These are phyloP conservation scores for Bolboschoenus planiculmis DNA, from an alignment of 176 grass and related monocot genomes.

Conservation along the genomic window DNA sequence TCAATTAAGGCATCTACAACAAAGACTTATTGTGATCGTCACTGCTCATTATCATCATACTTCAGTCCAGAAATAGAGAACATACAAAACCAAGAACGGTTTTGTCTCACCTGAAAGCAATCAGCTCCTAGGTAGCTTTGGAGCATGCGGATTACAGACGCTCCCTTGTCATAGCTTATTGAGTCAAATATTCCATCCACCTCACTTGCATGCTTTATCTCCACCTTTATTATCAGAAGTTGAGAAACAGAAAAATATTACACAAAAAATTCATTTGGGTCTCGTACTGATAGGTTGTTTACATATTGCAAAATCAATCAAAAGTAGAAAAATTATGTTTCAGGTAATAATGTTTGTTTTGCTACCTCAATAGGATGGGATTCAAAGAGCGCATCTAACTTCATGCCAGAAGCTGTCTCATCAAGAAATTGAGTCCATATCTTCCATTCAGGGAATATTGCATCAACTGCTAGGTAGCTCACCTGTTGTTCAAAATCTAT, in stretches of 20 bases:
- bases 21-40: not conserved
- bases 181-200: constrained; percentile 81
- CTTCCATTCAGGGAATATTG: constrained; percentile 83
- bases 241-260: constrained; percentile 9
- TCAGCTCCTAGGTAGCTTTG: constrained; percentile 83
- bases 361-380: constrained; percentile 98
- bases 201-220: constrained; percentile 77
- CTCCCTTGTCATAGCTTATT: constrained; percentile 83
- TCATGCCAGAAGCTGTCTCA: constrained; percentile 61
- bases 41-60: not conserved
- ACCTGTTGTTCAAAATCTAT: constrained; percentile 39
- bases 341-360: not conserved
- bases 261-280: not conserved
- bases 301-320: not conserved
- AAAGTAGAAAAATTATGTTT: not conserved
- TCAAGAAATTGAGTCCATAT: constrained; percentile 97
- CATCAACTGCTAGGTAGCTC: constrained; percentile 80
- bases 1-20: not conserved
- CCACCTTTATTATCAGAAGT: constrained; percentile 43
- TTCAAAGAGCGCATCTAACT: constrained; percentile 79
- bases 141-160: constrained; percentile 77
- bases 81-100: constrained; percentile 6
- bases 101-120: constrained; percentile 63
- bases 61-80: constrained; percentile 6
- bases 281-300: not conserved